phyloP scores from a whole-genome alignment of 768 basidiomycete species.

The Psilocybe subaeruginosa region DNA sequence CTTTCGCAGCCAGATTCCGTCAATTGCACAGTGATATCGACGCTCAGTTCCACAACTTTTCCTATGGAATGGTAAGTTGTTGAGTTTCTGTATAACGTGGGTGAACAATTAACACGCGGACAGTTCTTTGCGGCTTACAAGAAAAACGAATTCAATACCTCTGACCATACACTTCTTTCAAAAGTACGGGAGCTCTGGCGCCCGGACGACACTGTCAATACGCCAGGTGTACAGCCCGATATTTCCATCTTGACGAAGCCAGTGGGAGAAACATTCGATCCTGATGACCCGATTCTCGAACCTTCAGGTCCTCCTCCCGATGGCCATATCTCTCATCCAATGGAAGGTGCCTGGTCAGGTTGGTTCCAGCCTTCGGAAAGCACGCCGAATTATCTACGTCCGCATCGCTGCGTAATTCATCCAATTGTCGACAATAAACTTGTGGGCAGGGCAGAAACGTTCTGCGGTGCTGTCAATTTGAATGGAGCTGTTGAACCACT shows the following conservation, averaged over 20 bases:
- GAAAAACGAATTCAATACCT: conserved; percentile 7
- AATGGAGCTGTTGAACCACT: not conserved
- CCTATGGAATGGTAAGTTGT: conserved; percentile 10
- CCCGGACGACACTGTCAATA: not conserved
- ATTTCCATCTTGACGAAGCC: conserved; percentile 8
- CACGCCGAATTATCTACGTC: not conserved
- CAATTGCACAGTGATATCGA: conserved; percentile 9
- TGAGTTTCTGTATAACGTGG: not conserved
- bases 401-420: conserved; percentile 6
- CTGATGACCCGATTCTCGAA: not conserved
- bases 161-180: conserved; percentile 2
- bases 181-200: not conserved
- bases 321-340: not conserved
- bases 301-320: not conserved
- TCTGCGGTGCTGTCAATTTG: not conserved
- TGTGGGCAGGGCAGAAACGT: conserved; percentile 4
- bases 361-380: not conserved
- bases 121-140: conserved; percentile 11
- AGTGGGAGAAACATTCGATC: not conserved
- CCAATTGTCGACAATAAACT: conserved; percentile 4
- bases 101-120: not conserved
- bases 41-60: conserved; percentile 8
- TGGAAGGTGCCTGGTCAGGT: conserved; percentile 6
- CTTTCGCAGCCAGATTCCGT: conserved; percentile 3
- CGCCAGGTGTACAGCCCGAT: not conserved